A percentile compares a stretch with the other conserved stretches of the same genome.
Evolutionary conservation across 768 basidiomycete genomes (phyloP).

Genomic region (Tricholoma bakamatsutake): DNA sequence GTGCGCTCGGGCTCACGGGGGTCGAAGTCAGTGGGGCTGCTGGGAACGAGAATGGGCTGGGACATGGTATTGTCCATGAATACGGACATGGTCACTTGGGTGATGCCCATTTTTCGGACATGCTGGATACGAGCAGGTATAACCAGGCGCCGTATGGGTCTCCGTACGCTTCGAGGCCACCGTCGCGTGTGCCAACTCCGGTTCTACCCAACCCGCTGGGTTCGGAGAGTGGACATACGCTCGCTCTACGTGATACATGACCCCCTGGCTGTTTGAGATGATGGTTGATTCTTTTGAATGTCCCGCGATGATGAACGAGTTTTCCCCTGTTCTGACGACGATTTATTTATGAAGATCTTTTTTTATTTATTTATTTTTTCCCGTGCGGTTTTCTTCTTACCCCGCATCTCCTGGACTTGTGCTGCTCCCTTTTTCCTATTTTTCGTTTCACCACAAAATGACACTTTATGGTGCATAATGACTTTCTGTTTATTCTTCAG

Average conservation of each 20-base stretch:
- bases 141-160: slow-evolving; percentile 36
- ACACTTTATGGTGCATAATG: not conserved
- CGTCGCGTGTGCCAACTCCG: slow-evolving; percentile 27
- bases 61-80: not conserved
- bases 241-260: not conserved
- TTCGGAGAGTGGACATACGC: not conserved
- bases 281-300: slow-evolving; percentile 1
- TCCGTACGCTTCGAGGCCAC: slow-evolving; percentile 32
- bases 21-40: slow-evolving; percentile 9
- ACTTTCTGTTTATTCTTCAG: not conserved
- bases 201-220: slow-evolving; percentile 12
- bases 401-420: not conserved
- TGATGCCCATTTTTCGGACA: slow-evolving; percentile 17
- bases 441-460: not conserved
- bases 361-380: not conserved
- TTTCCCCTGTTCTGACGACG: not conserved
- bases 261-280: not conserved
- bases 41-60: not conserved
- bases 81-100: slow-evolving; percentile 1
- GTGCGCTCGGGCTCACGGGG: slow-evolving; percentile 38
- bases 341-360: slow-evolving; percentile 1
- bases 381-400: not conserved
- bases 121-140: slow-evolving; percentile 30
- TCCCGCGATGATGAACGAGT: not conserved
- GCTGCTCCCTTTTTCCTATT: not conserved